Base-by-base conservation (phyloP, 164 flowering plant species). In the Taxillus chinensis region DNA sequence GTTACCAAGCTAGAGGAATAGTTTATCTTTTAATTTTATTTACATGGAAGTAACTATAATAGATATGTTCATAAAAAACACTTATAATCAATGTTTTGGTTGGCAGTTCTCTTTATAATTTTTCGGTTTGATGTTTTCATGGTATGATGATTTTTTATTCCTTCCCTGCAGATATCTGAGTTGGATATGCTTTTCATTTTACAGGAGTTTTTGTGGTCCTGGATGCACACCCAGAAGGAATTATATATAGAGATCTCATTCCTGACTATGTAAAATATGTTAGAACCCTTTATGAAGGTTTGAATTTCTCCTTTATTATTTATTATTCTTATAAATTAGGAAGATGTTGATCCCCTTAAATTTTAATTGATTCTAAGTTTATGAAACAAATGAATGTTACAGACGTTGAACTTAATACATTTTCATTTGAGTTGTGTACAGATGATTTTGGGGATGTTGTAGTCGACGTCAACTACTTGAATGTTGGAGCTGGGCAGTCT, bases 261-360 rank as follows among this genome's bases (percentile, higher is more conserved):
- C 92, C 97, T 45, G 91, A 89, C 4, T 93, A 93, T 67, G 99
- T 79, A 7, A 16, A 80, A 0, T 42, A 69, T 61, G 97, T 70
- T 41, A 80, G 99, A 70, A 93, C 99, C 37, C 71, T 93, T 38
- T 90, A 93, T 62, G 97, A 93, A 93, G 97, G 99, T 90, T 71
- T 69, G 70, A 7, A 2, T 7, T 16, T 56, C 59, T 11, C 51
- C 4, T 5, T 8, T 12, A 40, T 14, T 70, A 39, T 7, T 3
- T 50, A 17, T 14, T 56, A 39, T 7, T 39, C 3, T 27, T 49
- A 6, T 13, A 15, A 55, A 62, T 27, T n/a, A 14, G 37, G 13
- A 48, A 48, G 13, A 48, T 27, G 27, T 27, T 27, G 27, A 27
- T 27, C 27, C 27, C 27, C 27, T 27, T 0, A 27, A 27, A 27